Evolutionary conservation across 1,284 basidiomycete species (phyloP), one percentile per base, ranked within the genome.

Genomic region (Afroboletus lepidellus): DNA sequence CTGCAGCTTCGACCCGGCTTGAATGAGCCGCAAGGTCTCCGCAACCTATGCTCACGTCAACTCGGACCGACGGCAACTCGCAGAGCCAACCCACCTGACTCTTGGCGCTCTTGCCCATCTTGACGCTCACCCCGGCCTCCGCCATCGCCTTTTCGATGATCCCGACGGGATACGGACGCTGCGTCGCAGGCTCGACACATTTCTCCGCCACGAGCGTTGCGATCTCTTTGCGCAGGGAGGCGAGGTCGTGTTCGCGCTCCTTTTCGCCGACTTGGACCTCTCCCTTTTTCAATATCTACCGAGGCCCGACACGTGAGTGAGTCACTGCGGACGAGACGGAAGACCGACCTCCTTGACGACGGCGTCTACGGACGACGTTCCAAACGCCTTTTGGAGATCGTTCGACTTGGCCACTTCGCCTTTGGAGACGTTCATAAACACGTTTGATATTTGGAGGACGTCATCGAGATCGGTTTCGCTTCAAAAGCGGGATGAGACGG

Each of bases 141-240:
- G 84, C 76, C 93, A 99, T 96, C 0, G 94, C 95, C 73, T 98
- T 99, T 67, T 99, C 97, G 57, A 99, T 93, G 78, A 99, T 94
- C 20, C 92, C 90, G 41, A 96, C 92, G 2, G 94, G 90, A 69
- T 98, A 95, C 5, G 94, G 94, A 23, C 87, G 77, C 64, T 94
- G 87, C 3, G 93, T 96, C 3, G 77, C 72, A 1, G 96, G 97
- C 64, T 99, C 95, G 32, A 98, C 94, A 54, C 92, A 97, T 77
- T 94, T 95, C 72, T 95, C 92, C 1, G 94, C 87, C 5, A 99
- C 92, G 39, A 94, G 82, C 0, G 93, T 97, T 2, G 93, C 94
- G 57, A 99, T 97, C 67, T 99, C 97, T 60, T 87, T 88, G 56
- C 92, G 87, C 36, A 97, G 71, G 3, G 91, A 83, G 6, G 83